Evolutionary conservation across 768 basidiomycete genomes (phyloP).

Genomic region (Tephrocybe sp.): DNA sequence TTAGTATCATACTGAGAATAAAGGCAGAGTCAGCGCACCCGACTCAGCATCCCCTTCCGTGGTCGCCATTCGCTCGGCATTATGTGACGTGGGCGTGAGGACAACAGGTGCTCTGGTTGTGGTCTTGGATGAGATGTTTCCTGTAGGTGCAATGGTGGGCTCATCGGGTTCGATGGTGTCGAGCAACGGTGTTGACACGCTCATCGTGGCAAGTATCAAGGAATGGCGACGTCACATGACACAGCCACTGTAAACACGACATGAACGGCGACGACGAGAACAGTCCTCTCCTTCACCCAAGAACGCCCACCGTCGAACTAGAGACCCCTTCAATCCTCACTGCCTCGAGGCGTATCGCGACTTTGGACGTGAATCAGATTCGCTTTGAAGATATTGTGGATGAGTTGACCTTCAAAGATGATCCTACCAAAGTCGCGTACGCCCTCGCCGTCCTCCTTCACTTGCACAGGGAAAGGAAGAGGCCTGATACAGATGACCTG

Average conservation of each 20-base stretch:
- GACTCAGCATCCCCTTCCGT: conserved; percentile 72
- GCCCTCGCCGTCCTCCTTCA: conserved; percentile 34
- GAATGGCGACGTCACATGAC: not conserved
- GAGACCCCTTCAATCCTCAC: conserved; percentile 16
- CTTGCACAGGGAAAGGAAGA: conserved; percentile 25
- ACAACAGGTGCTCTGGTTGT: conserved; percentile 46
- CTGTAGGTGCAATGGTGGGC: conserved; percentile 33
- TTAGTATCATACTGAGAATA: not conserved
- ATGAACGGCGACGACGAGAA: conserved; percentile 22
- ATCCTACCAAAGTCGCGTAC: conserved; percentile 26
- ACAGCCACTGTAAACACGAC: not conserved
- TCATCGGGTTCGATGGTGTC: conserved; percentile 91
- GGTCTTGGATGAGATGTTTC: conserved; percentile 34
- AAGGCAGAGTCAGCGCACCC: conserved; percentile 42
- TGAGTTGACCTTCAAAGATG: conserved; percentile 13
- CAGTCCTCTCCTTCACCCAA: conserved; percentile 20
- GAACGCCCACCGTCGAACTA: not conserved
- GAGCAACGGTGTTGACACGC: conserved; percentile 62
- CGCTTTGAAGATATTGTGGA: conserved; percentile 20
- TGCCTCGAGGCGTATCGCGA: conserved; percentile 19
- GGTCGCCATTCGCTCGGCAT: conserved; percentile 45
- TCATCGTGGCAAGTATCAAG: conserved; percentile 31
- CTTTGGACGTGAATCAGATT: conserved; percentile 21
- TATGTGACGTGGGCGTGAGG: conserved; percentile 53
- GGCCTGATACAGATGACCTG: conserved; percentile 25